A percentile compares a stretch with the other conserved stretches of the same genome.
phyloP scores from a whole-genome alignment of 148 eudicot species.

The Arbutus unedo region DNA sequence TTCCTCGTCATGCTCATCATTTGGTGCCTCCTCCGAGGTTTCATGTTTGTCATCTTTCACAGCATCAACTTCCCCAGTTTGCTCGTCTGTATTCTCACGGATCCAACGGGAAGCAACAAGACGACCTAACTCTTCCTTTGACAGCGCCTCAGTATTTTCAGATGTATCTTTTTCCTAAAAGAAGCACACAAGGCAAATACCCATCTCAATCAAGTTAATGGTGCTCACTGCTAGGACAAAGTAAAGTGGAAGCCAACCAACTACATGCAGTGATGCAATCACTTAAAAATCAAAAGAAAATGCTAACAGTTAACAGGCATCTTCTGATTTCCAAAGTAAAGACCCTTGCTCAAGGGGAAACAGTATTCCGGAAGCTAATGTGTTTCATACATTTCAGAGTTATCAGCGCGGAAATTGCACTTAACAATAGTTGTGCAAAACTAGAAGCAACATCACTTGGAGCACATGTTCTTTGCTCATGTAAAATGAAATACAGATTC shows the following conservation, averaged over 20 bases:
- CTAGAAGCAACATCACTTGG: background rate
- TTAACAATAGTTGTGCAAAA: background rate
- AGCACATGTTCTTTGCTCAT: background rate
- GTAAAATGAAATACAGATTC: background rate
- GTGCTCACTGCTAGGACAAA: background rate
- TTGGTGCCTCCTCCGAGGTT: constrained; percentile 39
- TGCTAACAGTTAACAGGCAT: background rate
- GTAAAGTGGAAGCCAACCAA: background rate
- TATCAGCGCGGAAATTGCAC: background rate
- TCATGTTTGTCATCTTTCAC: constrained; percentile 30
- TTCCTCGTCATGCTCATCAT: constrained; percentile 57
- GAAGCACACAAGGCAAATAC: background rate
- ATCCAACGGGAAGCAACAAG: constrained; percentile 96
- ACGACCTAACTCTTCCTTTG: constrained; percentile 93
- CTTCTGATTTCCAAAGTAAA: background rate
- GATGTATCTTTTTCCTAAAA: constrained; percentile 46
- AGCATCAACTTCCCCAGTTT: constrained; percentile 38
- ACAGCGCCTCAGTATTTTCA: constrained; percentile 58
- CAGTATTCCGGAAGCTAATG: background rate
- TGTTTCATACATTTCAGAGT: background rate
- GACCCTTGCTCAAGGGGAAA: background rate
- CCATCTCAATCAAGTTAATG: constrained; percentile 8
- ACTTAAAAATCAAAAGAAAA: background rate
- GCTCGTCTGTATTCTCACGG: constrained; percentile 56
- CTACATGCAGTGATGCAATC: constrained; percentile 5